Conservation (phyloP, 2,329 filamentous ascomycete genomes). For the Corinectria fuckeliana region DNA sequence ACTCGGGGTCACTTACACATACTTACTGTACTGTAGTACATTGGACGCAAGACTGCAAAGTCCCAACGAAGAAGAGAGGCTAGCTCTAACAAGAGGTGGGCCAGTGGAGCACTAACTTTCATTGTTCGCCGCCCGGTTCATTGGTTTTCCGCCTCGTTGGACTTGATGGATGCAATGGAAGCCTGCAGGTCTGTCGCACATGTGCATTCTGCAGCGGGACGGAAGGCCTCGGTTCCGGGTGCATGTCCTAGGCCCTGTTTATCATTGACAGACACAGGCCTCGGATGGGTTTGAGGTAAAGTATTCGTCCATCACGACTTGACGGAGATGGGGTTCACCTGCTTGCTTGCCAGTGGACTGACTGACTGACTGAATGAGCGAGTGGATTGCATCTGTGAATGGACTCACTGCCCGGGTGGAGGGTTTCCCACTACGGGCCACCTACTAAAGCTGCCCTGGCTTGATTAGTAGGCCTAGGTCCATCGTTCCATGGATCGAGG, state of each 20-base stretch:
- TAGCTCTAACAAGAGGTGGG: neutral
- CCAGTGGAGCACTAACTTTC: neutral
- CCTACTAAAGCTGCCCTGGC: neutral
- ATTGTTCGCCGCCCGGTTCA: neutral
- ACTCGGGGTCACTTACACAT: too few species aligned
- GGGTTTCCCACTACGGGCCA: neutral
- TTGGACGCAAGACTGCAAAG: too few species aligned
- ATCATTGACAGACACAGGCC: neutral
- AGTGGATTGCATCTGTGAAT: neutral
- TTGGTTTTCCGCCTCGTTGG: neutral
- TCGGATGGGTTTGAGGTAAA: neutral
- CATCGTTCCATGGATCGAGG: too few species aligned
- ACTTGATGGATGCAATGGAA: neutral
- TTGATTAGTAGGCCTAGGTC: too few species aligned
- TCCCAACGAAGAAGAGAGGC: neutral
- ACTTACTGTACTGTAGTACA: too few species aligned
- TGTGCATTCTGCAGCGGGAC: neutral
- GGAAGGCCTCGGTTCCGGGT: too few species aligned
- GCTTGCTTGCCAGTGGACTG: too few species aligned
- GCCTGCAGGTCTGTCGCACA: conserved; percentile 9
- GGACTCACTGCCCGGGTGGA: neutral
- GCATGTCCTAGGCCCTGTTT: too few species aligned
- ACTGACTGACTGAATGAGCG: neutral
- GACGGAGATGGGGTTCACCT: neutral
- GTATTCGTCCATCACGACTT: neutral